Base-by-base conservation (phyloP, 306 rosid species). In the Fragaria ananassa region DNA sequence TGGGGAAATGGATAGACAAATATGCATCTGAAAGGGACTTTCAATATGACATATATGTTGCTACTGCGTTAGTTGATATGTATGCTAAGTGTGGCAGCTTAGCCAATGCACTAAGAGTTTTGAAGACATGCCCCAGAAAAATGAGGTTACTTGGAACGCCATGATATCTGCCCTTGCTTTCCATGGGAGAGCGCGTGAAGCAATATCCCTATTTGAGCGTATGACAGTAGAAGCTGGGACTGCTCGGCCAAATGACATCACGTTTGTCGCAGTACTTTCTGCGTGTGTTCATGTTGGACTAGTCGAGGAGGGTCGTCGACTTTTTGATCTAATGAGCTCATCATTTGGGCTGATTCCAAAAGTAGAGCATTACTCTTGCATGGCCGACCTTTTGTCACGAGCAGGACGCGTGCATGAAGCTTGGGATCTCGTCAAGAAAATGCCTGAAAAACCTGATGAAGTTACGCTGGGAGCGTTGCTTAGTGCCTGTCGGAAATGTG, bases 131-230 rank as follows among this genome's bases (percentile, higher is more conserved):
- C 95, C 96, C 67, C 85, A 7, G 25, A 94, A 90, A 82, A 92
- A 92, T 72, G 96, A 94, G 80, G 97, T 86, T 69, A 89, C 98
- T 23, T 94, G 98, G 98, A 94, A 92, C 79, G 95, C 95, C 68
- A 92, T 92, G 95, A 94, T 94, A 68, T 89, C 98, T 81, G 97
- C 96, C 11, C 91, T 92, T 85, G 98, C 97, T 80, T 90, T 88
- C 83, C 96, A 94, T 78, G 98, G 97, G 17, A 82, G 81, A 83
- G 97, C 97, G 25, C 57, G 77, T 83, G 96, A 92, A 65, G 95
- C 96, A 60, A 68, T 94, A 18, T 71, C 89, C 73, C 78, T 91
- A 27, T 94, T 94, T 80, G 63, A 89, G 77, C 75, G 89, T 68
- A 88, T 93, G 97, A 80, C 86, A 42, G 67, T 78, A 34, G 96